phyloP scores from a whole-genome alignment of 176 grass and related monocot genomes.

The Microstegium vimineum region DNA sequence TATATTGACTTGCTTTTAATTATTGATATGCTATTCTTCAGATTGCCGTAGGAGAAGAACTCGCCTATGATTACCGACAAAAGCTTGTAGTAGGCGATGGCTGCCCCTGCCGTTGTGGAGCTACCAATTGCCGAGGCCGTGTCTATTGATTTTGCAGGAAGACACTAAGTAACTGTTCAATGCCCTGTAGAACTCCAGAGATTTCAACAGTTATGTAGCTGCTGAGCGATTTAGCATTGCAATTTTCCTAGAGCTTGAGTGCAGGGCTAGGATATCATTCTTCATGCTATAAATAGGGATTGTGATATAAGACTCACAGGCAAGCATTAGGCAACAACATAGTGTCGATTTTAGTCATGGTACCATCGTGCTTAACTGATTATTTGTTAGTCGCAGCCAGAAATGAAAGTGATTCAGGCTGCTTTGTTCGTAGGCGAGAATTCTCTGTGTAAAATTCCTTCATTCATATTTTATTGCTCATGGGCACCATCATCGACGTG shows the following conservation, averaged over 20 bases:
- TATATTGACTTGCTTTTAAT: not conserved
- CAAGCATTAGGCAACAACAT: slow-evolving; percentile 46
- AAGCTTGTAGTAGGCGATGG: slow-evolving; percentile 55
- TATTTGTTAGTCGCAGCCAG: slow-evolving; percentile 40
- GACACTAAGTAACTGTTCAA: slow-evolving; percentile 13
- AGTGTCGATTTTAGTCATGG: slow-evolving; percentile 38
- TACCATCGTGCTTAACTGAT: slow-evolving; percentile 29
- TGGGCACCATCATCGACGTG: slow-evolving; percentile 13
- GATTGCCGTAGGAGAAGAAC: slow-evolving; percentile 78
- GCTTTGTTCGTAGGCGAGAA: slow-evolving; percentile 24
- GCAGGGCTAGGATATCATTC: slow-evolving; percentile 35
- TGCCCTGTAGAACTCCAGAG: not conserved
- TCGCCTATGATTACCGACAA: slow-evolving; percentile 66
- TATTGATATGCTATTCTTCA: slow-evolving; percentile 36
- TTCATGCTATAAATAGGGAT: slow-evolving; percentile 30
- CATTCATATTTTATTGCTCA: slow-evolving; percentile 39
- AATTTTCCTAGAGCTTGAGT: slow-evolving; percentile 24
- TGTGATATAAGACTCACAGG: slow-evolving; percentile 43
- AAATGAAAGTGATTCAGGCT: slow-evolving; percentile 37
- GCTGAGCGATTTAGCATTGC: slow-evolving; percentile 9
- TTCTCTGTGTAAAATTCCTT: slow-evolving; percentile 35
- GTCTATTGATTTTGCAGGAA: slow-evolving; percentile 49
- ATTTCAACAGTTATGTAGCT: not conserved
- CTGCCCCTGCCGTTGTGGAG: slow-evolving; percentile 64
- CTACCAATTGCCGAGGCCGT: slow-evolving; percentile 66